Evolutionary conservation across 2,329 filamentous ascomycete genomes (phyloP), one percentile per base, ranked within the genome.

Genomic region (Furcasterigmium furcatum): DNA sequence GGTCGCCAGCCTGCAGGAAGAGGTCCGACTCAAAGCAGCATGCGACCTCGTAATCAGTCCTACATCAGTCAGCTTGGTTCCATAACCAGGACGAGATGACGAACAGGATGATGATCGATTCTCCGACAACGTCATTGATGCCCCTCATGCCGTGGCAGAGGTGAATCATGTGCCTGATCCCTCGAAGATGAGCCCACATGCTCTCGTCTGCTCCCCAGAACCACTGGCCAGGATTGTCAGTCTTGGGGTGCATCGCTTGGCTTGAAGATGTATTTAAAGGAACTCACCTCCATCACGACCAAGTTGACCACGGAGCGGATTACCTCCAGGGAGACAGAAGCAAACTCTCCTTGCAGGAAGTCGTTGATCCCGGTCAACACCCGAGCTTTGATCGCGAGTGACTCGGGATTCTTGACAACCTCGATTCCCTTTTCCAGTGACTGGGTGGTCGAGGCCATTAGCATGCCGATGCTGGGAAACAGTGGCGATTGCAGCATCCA

Each of bases 401-500:
- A 56, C 46, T 63, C 60, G 5, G 56, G 44, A 4, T 51, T 55
- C 21, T 56, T 54, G 10, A 46, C 49, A 14, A 52, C 46, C 24
- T 57, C 48, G 14, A 46, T 18, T 1, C 52, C 53, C 13, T 48
- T 38, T 14, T 56, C 49, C 12, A 54, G 44, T 7, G 58, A 55
- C 34, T 61, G 55, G 18, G 58, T 59, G 12, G 55, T 60, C 12
- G 60, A 57, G 2, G 61, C 52, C 45, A 59, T 59, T n/a, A 65
- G 50, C 16, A 64, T 50, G 1, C 51, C 54, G 20, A 60, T 58
- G 38, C 59, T 55, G 1, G 55, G 54, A n/a, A 59, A 51, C 18
- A 64, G 48, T 12, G 58, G 61, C 1, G 60, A 63, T 32, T 63
- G 57, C 14, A 59, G 52, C 54, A 62, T 57, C 50, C 58, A 63